Base-by-base conservation (phyloP, 2,329 filamentous ascomycete species). In the Fusarium sarcochroum region DNA sequence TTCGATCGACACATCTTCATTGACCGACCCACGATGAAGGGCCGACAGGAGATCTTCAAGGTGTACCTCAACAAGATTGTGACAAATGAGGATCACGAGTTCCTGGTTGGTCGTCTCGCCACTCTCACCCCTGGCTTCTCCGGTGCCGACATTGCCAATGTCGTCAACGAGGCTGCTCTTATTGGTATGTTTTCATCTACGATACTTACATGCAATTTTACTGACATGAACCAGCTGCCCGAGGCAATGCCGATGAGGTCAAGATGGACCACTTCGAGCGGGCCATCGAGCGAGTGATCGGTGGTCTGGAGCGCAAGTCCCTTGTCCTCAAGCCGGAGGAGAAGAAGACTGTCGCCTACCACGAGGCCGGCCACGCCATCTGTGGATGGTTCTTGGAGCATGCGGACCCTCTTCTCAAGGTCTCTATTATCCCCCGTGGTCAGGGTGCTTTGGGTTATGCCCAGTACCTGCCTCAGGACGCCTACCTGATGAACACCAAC, bases 331-430 rank as follows among this genome's bases (percentile, higher is more conserved):
- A 91, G 71, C 95, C 96, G 1, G 89, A 94, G 74, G 96, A 99
- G 84, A 98, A 98, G 88, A 92, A 89, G 78, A 97, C 93, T 15
- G 96, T 98, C 42, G 96, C 96, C 7, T 99, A 99, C 80, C 96
- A 99, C 82, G 96, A 99, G 84, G 96, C 96, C 34, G 96, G 96
- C 60, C 96, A 99, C 80, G 96, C 96, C 69, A 97, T 99, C 78
- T 99, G 96, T 79, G 96, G 96, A 60, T 99, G 96, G 96, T 99
- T 91, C 85, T 93, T 99, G 83, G 89, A 93, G 80, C 94, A 92
- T 79, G 96, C 96, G n/a, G 96, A 99, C 76, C 96, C 96, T 18
- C 89, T 99, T 6, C 90, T 99, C 62, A 99, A 99, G 84, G 96
- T 99, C 44, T 98, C 94, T 59, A 99, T 99, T 80, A 98, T 99